Evolutionary conservation across 352 stramenopile species (phyloP), one percentile per base, ranked within the genome.

Genomic region (Globisporangium emineosum): DNA sequence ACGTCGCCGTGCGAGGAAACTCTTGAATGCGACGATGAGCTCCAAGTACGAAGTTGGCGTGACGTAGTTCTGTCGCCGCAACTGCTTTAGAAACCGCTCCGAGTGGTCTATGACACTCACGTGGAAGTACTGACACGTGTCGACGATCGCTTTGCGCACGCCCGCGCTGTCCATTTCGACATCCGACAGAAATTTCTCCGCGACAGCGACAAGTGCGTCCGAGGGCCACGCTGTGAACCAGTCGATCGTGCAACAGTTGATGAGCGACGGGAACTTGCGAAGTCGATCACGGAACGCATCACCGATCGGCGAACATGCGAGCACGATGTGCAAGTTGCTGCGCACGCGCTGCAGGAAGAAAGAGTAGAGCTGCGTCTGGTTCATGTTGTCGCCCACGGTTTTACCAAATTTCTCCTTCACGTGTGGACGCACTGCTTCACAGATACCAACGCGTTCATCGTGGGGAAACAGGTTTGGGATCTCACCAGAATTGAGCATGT

Each of bases 231-330:
- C 88, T 8, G 90, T 98, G 70, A 98, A 98, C 95, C 95, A 98
- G 67, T 98, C 94, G 68, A 98, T 98, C n/a, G 93, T 97, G 65
- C 95, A 98, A 72, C 95, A 98, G 66, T 98, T 98, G 75, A 98
- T 97, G 8, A 98, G 79, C 40, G 91, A 97, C 13, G 95, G 95
- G 75, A 98, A 98, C 61, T 98, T 97, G 37, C 95, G 88, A 35
- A 98, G 74, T 3, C 95, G 77, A 51, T 98, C 93, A 9, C 95
- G 69, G 67, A 98, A 98, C 2, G 95, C 95, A 30, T 97, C 90
- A 5, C 95, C 95, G 55, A 98, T 98, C 7, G 95, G 95, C 0
- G 88, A 97, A 40, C 98, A 98, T 5, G 95, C 94, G 27, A 98
- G 69, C 8, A 98, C 89, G 63, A 98, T 96, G 68, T 98, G 95